phyloP scores from a whole-genome alignment of 2,329 filamentous ascomycete genomes.

The Exophiala sp. region DNA sequence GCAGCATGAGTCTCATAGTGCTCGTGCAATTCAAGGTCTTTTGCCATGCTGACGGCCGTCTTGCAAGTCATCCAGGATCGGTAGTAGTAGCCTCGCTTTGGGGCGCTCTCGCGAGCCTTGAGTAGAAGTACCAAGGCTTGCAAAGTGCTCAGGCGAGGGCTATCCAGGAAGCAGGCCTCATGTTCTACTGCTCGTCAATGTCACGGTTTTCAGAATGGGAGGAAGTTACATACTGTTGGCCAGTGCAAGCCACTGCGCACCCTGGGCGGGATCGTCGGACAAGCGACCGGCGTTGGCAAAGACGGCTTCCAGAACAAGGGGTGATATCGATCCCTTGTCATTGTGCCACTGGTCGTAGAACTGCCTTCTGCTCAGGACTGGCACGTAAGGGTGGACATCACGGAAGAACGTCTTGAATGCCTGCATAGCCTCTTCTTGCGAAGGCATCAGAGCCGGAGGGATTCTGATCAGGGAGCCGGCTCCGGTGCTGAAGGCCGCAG shows the following conservation, averaged over 20 bases:
- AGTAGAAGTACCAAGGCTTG: slow-evolving; percentile 82
- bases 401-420: slow-evolving; percentile 89
- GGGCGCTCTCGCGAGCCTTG: slow-evolving; percentile 85
- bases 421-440: slow-evolving; percentile 70
- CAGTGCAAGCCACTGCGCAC: slow-evolving; percentile 86
- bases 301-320: slow-evolving; percentile 79
- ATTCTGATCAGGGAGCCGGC: slow-evolving; percentile 77
- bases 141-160: slow-evolving; percentile 81
- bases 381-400: slow-evolving; percentile 87
- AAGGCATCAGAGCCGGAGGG: slow-evolving; percentile 86
- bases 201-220: not conserved
- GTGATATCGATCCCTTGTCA: slow-evolving; percentile 77
- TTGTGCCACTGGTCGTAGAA: slow-evolving; percentile 89
- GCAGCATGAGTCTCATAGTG: slow-evolving; percentile 73
- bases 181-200: slow-evolving; percentile 56
- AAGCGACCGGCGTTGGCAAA: slow-evolving; percentile 84
- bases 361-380: slow-evolving; percentile 72
- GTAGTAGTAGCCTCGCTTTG: slow-evolving; percentile 92
- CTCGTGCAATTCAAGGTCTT: slow-evolving; percentile 82
- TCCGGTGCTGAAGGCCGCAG: slow-evolving; percentile 61
- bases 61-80: slow-evolving; percentile 96
- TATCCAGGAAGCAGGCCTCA: slow-evolving; percentile 87
- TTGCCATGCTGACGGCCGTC: slow-evolving; percentile 85
- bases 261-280: slow-evolving; percentile 74
- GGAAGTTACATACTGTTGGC: slow-evolving; percentile 61